phyloP scores from a whole-genome alignment of 257 asterid genomes.

The Plantago ovata region DNA sequence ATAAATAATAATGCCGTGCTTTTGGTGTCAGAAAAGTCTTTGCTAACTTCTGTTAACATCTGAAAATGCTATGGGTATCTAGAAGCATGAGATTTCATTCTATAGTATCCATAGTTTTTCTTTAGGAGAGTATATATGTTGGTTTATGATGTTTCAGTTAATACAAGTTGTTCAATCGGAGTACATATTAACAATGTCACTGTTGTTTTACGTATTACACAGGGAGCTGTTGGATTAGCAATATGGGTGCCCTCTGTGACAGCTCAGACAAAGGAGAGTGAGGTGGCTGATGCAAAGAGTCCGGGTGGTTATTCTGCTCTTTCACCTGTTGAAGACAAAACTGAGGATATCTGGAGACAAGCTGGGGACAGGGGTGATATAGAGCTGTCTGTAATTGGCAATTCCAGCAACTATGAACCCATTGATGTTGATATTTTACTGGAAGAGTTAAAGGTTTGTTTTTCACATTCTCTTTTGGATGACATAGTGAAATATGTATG shows the following conservation, averaged over 20 bases:
- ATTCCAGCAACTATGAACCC: conserved; percentile 33
- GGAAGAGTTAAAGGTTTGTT: conserved; percentile 72
- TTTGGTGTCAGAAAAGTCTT: not conserved
- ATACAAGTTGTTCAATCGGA: conserved; percentile 9
- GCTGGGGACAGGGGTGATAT: conserved; percentile 49
- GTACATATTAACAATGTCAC: conserved; percentile 10
- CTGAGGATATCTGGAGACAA: conserved; percentile 39
- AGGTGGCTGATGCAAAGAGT: conserved; percentile 44
- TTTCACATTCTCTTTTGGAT: conserved; percentile 11
- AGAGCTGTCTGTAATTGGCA: conserved; percentile 63
- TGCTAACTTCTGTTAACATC: not conserved
- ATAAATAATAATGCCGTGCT: too few species aligned
- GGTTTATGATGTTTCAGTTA: not conserved
- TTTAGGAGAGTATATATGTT: not conserved
- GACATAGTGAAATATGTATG: conserved; percentile 11
- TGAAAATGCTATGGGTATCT: not conserved
- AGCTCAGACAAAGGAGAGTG: conserved; percentile 65
- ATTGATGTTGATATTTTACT: conserved; percentile 54
- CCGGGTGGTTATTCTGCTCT: conserved; percentile 58
- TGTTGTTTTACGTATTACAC: conserved; percentile 22
- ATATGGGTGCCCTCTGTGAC: conserved; percentile 99
- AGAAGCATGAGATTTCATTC: not conserved
- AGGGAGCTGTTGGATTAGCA: conserved; percentile 99
- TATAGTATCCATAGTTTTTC: not conserved
- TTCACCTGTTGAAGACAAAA: conserved; percentile 62